These are phyloP conservation scores for Carex myosuroides DNA, from an alignment of 176 grass and related monocot species.

Conservation along the genomic window DNA sequence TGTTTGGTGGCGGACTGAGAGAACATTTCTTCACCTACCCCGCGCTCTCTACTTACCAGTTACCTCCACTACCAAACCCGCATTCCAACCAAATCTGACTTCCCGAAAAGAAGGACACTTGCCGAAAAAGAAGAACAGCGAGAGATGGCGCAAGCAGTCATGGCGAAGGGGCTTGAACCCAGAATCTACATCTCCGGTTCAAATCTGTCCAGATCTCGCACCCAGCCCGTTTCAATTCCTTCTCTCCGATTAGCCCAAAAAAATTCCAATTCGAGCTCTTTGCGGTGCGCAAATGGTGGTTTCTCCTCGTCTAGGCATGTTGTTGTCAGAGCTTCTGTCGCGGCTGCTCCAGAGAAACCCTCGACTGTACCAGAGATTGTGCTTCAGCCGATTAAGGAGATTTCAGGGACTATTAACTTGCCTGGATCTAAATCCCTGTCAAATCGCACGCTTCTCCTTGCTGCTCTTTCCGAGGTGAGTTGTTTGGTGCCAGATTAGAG, in stretches of 20 bases:
- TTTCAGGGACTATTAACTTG: conserved; percentile 77
- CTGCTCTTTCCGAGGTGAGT: conserved; percentile 79
- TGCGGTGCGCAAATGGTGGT: background rate
- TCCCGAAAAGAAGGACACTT: background rate
- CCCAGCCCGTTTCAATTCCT: background rate
- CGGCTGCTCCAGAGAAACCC: conserved; percentile 39
- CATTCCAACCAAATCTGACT: conserved; percentile 14
- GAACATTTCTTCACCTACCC: conserved; percentile 12
- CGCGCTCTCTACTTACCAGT: background rate
- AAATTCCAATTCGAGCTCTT: background rate
- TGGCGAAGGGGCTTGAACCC: conserved; percentile 28
- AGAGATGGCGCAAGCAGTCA: conserved; percentile 34
- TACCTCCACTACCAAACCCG: conserved; percentile 18
- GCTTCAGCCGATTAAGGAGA: conserved; percentile 89
- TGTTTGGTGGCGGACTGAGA: background rate
- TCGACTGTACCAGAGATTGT: conserved; percentile 63
- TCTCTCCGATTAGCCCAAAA: background rate
- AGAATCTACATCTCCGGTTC: conserved; percentile 10
- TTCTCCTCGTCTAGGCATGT: background rate
- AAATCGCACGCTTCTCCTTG: conserved; percentile 94
- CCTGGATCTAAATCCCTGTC: conserved; percentile 96
- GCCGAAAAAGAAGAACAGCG: background rate
- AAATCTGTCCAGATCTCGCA: conserved; percentile 1
- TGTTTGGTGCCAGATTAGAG: background rate
- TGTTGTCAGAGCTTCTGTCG: conserved; percentile 23